phyloP scores from a whole-genome alignment of 169 alveolate species.

The Eimeria mitis region DNA sequence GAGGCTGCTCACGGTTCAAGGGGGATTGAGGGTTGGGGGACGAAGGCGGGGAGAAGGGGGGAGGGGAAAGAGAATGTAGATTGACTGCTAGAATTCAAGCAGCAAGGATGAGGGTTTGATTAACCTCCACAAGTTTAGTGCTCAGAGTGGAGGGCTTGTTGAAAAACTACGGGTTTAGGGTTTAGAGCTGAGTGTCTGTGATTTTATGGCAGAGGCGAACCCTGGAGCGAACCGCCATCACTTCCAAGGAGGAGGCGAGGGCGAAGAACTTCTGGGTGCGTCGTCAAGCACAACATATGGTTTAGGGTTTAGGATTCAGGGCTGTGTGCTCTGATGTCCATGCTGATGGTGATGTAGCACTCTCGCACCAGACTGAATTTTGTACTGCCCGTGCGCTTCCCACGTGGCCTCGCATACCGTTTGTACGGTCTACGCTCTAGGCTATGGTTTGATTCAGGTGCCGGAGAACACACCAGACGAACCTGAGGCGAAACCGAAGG shows the following conservation, averaged over 20 bases:
- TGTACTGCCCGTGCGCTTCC: no score
- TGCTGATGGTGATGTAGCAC: not conserved
- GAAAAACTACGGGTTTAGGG: not conserved
- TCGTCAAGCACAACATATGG: not conserved
- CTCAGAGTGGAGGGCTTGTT: not conserved
- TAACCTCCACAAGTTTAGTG: not conserved
- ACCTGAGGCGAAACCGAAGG: constrained; percentile 42
- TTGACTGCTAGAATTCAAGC: not conserved
- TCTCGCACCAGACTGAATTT: not conserved
- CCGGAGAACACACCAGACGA: constrained; percentile 68
- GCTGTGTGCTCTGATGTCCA: not conserved
- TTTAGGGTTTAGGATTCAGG: not conserved
- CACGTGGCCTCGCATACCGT: not conserved
- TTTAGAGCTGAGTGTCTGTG: not conserved
- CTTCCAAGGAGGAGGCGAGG: constrained; percentile 64
- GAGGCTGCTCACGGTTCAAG: not conserved
- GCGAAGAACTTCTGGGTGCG: constrained; percentile 76
- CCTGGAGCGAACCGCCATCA: constrained; percentile 37
- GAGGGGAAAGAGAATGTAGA: not conserved
- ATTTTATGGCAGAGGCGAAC: constrained; percentile 42
- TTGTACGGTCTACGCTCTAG: not conserved
- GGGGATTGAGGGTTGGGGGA: no score
- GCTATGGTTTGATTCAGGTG: constrained; percentile 25
- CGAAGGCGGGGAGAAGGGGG: not conserved
- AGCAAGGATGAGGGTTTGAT: not conserved